These are phyloP conservation scores for Eudorina sp. DNA, from an alignment of 139 green algal species.

Conservation along the genomic window DNA sequence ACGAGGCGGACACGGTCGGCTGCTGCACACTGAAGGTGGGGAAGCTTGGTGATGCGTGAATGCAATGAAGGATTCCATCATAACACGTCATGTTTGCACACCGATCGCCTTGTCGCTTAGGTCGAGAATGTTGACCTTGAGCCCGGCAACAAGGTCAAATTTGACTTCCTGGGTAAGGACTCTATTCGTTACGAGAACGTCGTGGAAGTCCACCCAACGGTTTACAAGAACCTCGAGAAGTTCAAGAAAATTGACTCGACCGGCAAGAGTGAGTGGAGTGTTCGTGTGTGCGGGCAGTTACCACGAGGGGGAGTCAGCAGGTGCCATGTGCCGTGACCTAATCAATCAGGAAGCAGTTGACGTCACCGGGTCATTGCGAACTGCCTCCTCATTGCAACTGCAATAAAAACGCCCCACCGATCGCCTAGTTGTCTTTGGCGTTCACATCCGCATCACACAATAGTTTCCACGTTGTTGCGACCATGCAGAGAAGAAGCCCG, in stretches of 20 bases:
- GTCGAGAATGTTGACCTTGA: conserved; percentile 89
- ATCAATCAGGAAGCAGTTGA: too few relatives aligned
- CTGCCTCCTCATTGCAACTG: too few relatives aligned
- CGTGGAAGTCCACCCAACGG: conserved; percentile 85
- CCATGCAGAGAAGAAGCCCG: conserved; percentile 81
- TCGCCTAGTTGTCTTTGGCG: too few relatives aligned
- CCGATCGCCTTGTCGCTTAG: too few relatives aligned
- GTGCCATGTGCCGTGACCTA: too few relatives aligned
- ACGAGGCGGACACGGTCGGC: conserved; percentile 99
- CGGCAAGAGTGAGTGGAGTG: conserved; percentile 69
- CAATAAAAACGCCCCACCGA: too few relatives aligned
- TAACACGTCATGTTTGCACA: too few relatives aligned
- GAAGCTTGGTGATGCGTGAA: too few relatives aligned
- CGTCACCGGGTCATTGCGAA: too few relatives aligned
- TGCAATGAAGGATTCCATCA: too few relatives aligned
- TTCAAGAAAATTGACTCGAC: conserved; percentile 74
- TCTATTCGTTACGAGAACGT: conserved; percentile 95
- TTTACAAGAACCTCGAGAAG: conserved; percentile 84
- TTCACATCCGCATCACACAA: not conserved
- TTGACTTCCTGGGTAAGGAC: conserved; percentile 99
- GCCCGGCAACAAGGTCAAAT: conserved; percentile 84
- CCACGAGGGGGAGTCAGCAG: too few relatives aligned
- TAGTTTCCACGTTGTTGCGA: not conserved
- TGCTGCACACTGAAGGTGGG: conserved; percentile 94
- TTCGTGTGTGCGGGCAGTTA: too few relatives aligned